A percentile compares a stretch with the other conserved stretches of the same genome.
Conservation (phyloP, 331 rosid species). For the Spiraea crenata region DNA sequence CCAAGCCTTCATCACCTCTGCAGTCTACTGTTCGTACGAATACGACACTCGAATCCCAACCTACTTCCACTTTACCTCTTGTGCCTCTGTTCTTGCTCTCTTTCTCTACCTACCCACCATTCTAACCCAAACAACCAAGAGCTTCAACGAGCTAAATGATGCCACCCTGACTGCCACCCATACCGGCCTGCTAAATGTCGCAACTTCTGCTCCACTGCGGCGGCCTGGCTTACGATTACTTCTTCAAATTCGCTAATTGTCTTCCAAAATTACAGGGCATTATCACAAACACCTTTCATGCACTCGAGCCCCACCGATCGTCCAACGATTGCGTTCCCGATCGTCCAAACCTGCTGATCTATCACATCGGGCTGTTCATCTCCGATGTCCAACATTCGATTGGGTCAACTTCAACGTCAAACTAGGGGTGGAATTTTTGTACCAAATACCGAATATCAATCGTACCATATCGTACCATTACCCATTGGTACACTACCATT, state of each 20-base stretch:
- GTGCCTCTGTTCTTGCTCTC: conserved; percentile 28
- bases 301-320: conserved; percentile 35
- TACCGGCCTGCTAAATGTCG: conserved; percentile 20
- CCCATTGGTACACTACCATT: no score
- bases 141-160: conserved; percentile 28
- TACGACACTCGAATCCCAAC: conserved; percentile 24
- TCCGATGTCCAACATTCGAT: conserved; percentile 25
- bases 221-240: not conserved
- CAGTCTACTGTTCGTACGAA: not conserved
- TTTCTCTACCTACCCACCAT: conserved; percentile 32
- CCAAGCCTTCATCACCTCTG: conserved; percentile 27
- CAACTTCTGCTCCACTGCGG: conserved; percentile 16
- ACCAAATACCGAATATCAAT: no score
- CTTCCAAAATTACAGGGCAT: conserved; percentile 35
- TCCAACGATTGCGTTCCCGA: conserved; percentile 38
- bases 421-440: no score
- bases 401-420: not conserved
- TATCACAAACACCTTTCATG: conserved; percentile 37
- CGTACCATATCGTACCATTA: no score
- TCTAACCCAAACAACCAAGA: conserved; percentile 15
- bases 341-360: conserved; percentile 14
- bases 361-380: conserved; percentile 42
- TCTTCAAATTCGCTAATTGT: conserved; percentile 13
- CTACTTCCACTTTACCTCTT: conserved; percentile 28
- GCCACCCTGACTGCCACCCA: conserved; percentile 22